These are phyloP conservation scores for Globisporangium lucens DNA, from an alignment of 352 stramenopile genomes.

Conservation along the genomic window DNA sequence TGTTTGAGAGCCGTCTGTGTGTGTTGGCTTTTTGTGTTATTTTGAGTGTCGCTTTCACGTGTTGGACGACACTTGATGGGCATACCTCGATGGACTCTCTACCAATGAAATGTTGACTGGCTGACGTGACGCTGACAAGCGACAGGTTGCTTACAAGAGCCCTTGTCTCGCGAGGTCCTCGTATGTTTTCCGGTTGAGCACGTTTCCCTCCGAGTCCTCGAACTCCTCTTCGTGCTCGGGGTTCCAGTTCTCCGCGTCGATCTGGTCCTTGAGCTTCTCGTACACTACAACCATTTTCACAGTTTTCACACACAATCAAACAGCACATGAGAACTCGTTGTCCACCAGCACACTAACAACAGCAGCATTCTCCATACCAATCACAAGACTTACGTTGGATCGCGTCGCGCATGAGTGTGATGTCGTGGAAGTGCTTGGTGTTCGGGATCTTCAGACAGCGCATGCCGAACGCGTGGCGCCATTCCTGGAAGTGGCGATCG, in stretches of 20 bases:
- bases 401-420: conserved; percentile 97
- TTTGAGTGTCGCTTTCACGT: neutral
- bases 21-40: neutral
- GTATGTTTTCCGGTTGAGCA: conserved; percentile 97
- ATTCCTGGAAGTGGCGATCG: conserved; percentile 98
- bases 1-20: neutral
- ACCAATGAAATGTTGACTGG: neutral
- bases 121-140: neutral
- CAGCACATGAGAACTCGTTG: neutral
- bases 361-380: neutral
- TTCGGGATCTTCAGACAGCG: conserved; percentile 98
- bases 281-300: conserved; percentile 80
- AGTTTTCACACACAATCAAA: conserved; percentile 9
- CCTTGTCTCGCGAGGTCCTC: conserved; percentile 97
- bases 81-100: neutral
- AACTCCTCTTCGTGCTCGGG: conserved; percentile 96
- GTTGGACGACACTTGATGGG: neutral
- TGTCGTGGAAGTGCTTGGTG: conserved; percentile 99
- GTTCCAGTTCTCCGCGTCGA: conserved; percentile 94
- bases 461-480: conserved; percentile 98
- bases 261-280: conserved; percentile 93
- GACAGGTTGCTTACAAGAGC: conserved; percentile 76
- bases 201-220: conserved; percentile 98
- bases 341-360: conserved; percentile 4
- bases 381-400: conserved; percentile 56